A percentile compares a stretch with the other conserved stretches of the same genome.
phyloP scores from a whole-genome alignment of 163 green algal species.

The Prototheca wickerhamii region DNA sequence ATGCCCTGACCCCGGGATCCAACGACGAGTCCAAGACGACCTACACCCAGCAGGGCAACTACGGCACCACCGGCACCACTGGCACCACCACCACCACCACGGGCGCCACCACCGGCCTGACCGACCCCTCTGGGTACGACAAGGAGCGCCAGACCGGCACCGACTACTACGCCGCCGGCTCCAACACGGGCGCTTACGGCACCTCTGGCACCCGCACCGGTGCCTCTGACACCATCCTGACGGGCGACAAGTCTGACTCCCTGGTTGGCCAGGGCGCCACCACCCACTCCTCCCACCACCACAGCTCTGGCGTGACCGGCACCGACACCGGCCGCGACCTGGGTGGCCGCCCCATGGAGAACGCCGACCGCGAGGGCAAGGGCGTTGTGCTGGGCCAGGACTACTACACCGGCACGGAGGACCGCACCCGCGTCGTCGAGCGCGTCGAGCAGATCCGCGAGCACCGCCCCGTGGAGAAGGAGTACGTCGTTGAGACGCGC shows the following conservation, averaged over 20 bases:
- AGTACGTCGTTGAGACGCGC: conserved; percentile 18
- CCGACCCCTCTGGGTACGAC: background rate
- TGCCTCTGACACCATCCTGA: too few relatives aligned
- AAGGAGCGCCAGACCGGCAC: background rate
- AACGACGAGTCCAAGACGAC: background rate
- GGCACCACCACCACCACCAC: background rate
- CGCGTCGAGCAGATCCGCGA: conserved; percentile 13
- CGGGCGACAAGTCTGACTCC: too few relatives aligned
- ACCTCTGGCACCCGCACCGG: too few relatives aligned
- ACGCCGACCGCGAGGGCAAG: background rate
- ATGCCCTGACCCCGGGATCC: background rate
- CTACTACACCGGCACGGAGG: conserved; percentile 1
- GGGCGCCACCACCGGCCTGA: background rate
- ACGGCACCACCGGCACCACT: background rate
- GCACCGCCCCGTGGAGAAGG: conserved; percentile 19
- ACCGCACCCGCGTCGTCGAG: conserved; percentile 11
- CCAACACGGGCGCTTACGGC: background rate
- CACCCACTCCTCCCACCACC: too few relatives aligned
- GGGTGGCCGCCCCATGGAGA: background rate
- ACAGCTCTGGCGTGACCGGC: background rate
- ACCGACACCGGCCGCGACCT: too few relatives aligned
- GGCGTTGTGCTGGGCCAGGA: background rate
- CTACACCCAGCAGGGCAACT: background rate
- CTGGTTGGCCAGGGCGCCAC: too few relatives aligned
- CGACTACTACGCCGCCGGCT: background rate